A percentile compares a stretch with the other conserved stretches of the same genome.
These are phyloP conservation scores for Daldinia concentrica DNA, from an alignment of 495 filamentous ascomycete species.

Conservation along the genomic window DNA sequence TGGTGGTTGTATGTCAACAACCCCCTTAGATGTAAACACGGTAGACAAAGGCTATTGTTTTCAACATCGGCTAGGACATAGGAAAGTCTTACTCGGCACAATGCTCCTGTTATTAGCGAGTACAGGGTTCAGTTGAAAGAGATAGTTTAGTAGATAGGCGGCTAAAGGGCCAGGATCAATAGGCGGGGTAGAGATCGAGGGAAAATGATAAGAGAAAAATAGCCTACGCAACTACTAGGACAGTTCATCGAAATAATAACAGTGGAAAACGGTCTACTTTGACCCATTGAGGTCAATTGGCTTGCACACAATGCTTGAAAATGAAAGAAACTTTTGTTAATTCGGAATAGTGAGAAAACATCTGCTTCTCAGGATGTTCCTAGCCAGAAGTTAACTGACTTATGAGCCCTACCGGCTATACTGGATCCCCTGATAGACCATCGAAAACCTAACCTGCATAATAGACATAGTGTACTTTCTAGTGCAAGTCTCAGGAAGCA, in stretches of 20 bases:
- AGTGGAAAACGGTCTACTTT: conserved; percentile 17
- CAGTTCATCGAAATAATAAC: conserved; percentile 32
- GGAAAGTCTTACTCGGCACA: background rate
- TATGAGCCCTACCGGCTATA: conserved; percentile 21
- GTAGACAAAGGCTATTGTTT: background rate
- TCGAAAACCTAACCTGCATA: conserved; percentile 32
- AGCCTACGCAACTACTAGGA: conserved; percentile 38
- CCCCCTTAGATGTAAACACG: no score
- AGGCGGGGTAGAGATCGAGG: background rate
- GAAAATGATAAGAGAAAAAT: conserved; percentile 10
- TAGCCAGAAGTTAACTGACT: conserved; percentile 40
- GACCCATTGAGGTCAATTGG: conserved; percentile 19
- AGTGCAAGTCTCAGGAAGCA: conserved; percentile 7
- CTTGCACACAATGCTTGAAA: conserved; percentile 29
- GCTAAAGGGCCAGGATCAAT: background rate
- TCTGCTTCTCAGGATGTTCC: conserved; percentile 35
- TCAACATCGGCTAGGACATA: background rate
- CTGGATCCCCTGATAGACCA: conserved; percentile 29
- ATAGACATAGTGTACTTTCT: conserved; percentile 29
- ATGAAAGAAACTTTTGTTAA: conserved; percentile 48
- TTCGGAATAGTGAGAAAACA: conserved; percentile 42
- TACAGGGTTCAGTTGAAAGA: background rate
- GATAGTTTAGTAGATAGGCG: background rate
- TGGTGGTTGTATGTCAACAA: background rate
- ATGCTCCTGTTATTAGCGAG: background rate